Conservation (phyloP, 345 rosid species). For the Diplotaxis tenuifolia region DNA sequence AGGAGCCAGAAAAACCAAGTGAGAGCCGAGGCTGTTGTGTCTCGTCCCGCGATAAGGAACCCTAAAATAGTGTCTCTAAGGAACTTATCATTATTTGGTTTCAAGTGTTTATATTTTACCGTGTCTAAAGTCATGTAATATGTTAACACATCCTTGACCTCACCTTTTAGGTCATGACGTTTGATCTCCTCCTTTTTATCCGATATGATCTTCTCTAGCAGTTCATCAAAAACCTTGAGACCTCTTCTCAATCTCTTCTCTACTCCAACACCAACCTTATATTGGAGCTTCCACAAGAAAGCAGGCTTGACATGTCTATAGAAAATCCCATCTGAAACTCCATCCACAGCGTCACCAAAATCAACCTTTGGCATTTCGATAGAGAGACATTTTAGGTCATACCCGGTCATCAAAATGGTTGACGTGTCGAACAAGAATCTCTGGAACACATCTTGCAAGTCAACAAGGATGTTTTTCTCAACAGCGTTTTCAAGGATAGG, state of each 20-base stretch:
- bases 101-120: too few species aligned
- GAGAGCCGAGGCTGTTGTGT: too few species aligned
- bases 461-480: conserved; percentile 7
- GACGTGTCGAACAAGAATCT: conserved; percentile 44
- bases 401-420: conserved; percentile 37
- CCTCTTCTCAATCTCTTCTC: conserved; percentile 4
- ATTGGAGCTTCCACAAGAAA: conserved; percentile 38
- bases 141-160: not conserved
- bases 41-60: too few species aligned
- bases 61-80: too few species aligned
- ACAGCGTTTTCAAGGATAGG: conserved; percentile 14
- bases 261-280: not conserved
- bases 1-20: too few species aligned
- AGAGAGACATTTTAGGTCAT: conserved; percentile 41
- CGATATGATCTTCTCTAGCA: not conserved
- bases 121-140: too few species aligned
- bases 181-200: not conserved
- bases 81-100: too few species aligned
- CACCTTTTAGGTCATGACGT: not conserved
- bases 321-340: conserved; percentile 23
- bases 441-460: conserved; percentile 43
- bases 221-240: not conserved
- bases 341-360: conserved; percentile 35
- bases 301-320: conserved; percentile 18
- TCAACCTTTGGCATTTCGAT: conserved; percentile 29